Evolutionary conservation across 495 filamentous ascomycete genomes (phyloP), one percentile per base, ranked within the genome.

Genomic region (Lophiotrema nucula): DNA sequence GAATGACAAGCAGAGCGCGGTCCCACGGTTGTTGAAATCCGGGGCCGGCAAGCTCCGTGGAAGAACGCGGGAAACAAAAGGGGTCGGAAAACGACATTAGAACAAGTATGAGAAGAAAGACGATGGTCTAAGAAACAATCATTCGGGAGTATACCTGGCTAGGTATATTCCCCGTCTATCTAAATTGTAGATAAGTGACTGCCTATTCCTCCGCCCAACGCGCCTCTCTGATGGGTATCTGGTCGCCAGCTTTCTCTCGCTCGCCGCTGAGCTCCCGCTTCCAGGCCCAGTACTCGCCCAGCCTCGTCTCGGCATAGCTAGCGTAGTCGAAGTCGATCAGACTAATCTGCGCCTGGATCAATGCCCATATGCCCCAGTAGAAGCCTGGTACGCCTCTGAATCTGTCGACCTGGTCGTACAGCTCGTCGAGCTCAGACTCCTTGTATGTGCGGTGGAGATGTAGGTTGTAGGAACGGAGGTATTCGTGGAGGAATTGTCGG

Each of bases 321-420:
- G 89, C 89, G 65, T 97, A 99, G 72, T 99, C 91, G 67, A 99
- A 99, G 70, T 97, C 90, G 61, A 99, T 97, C 55, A 92, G 84
- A 3, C 88, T 92, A 60, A 99, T 97, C 16, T 84, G 88, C 1
- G 91, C 89, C 75, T 99, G 95, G 66, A 99, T 97, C 46, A 97
- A 78, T 8, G 90, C 88, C 95, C 95, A 97, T 45, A 96, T 88
- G 21, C 93, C 95, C 90, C 86, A 89, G 66, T 85, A 89, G 55
- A 99, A 87, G 10, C 93, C 93, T 0, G 93, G 95, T 11, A 96
- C 79, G 50, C 92, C 93, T 33, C 92, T 81, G 75, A 88, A 99
- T 25, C 79, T 71, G 71, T 98, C 92, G 1, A 97, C 88, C 67
- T 98, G 89, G 4, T 80, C 73, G 63, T 83, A 83, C 10, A 97